Conservation (phyloP, 306 rosid genomes). For the Vigna nakashimae region DNA sequence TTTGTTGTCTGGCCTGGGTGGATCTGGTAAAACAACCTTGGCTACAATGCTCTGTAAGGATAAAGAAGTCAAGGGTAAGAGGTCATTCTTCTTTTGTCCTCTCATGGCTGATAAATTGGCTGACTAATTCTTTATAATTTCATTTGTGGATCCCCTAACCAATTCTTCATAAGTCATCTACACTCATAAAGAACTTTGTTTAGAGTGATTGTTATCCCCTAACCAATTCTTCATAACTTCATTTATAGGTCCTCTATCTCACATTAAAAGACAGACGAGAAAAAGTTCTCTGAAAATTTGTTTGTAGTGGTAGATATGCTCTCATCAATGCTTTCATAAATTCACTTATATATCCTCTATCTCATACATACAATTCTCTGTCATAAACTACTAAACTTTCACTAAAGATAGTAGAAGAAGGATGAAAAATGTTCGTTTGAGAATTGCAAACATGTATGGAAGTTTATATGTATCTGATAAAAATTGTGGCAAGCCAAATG, state of each 20-base stretch:
- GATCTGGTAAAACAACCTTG: slow-evolving; percentile 65
- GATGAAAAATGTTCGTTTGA: background rate
- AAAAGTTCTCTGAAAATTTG: background rate
- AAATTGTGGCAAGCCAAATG: background rate
- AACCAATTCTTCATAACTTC: background rate
- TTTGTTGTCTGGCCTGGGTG: slow-evolving; percentile 58
- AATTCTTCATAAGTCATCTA: no score
- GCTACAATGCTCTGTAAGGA: slow-evolving; percentile 55
- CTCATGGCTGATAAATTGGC: background rate
- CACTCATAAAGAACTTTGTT: background rate
- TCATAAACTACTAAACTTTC: background rate
- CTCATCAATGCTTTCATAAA: background rate
- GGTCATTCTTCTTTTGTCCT: background rate
- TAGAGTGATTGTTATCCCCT: background rate
- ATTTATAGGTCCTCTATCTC: background rate
- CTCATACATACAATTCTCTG: background rate
- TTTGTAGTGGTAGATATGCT: background rate
- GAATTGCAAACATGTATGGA: slow-evolving; percentile 2
- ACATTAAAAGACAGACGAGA: background rate
- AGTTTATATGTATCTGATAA: background rate
- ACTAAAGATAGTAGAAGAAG: background rate
- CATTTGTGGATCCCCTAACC: no score
- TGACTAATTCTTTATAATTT: background rate
- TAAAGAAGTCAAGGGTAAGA: slow-evolving; percentile 53
- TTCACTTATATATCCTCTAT: background rate